A percentile compares a stretch with the other conserved stretches of the same genome.
These are phyloP conservation scores for Pneumocystis canis DNA, from an alignment of 1,139 yeast species.

Conservation along the genomic window DNA sequence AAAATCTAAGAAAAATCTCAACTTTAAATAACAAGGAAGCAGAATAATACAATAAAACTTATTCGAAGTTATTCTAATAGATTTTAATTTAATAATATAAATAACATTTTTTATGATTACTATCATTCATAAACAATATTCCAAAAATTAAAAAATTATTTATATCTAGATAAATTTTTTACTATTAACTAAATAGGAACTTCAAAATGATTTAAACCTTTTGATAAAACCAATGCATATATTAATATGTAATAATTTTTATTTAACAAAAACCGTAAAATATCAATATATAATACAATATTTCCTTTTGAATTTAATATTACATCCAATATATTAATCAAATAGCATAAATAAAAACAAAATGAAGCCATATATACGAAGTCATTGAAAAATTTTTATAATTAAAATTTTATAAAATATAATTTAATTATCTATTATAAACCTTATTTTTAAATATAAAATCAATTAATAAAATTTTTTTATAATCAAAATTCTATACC, in stretches of 20 bases:
- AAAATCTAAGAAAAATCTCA: neutral
- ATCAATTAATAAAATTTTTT: neutral
- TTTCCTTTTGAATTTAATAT: neutral
- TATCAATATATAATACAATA: neutral
- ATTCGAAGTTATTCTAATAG: neutral
- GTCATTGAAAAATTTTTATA: neutral
- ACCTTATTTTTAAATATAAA: neutral
- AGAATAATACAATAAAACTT: neutral
- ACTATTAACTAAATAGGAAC: neutral
- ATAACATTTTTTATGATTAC: neutral
- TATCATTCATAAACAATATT: neutral
- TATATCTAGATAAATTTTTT: neutral
- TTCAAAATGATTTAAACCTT: neutral
- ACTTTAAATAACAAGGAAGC: neutral
- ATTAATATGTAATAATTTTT: too few relatives aligned
- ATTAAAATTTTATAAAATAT: neutral
- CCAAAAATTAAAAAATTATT: constrained; percentile 3
- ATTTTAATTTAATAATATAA: neutral
- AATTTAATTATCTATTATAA: neutral
- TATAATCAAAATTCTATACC: neutral
- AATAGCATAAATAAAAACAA: neutral
- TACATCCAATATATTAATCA: neutral
- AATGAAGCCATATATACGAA: neutral
- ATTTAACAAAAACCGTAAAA: neutral
- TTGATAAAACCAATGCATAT: neutral